A percentile compares a stretch with the other conserved stretches of the same genome.
phyloP scores from a whole-genome alignment of 1,139 yeast genomes.

The Zygoascus hellenicus region DNA sequence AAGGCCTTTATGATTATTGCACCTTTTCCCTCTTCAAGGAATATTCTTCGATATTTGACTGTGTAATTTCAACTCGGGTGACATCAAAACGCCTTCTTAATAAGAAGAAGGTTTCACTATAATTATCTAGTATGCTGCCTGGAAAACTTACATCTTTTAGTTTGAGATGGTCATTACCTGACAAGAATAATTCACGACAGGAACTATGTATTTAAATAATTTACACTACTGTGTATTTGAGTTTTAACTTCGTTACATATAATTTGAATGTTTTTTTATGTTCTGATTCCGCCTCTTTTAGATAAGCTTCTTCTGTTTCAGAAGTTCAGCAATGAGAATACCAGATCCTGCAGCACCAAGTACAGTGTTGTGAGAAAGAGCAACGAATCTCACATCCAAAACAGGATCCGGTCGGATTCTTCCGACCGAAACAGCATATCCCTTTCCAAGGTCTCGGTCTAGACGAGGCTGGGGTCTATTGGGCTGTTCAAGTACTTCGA shows the following conservation, averaged over 20 bases:
- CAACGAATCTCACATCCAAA: constrained; percentile 92
- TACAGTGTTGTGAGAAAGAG: constrained; percentile 90
- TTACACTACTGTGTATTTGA: background rate
- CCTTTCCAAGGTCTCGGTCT: constrained; percentile 92
- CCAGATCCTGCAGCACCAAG: constrained; percentile 99
- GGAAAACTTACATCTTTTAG: too few species aligned
- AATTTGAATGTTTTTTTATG: background rate
- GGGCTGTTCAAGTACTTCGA: constrained; percentile 81
- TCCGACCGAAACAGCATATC: constrained; percentile 94
- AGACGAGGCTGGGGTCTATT: constrained; percentile 98
- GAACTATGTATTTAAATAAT: background rate
- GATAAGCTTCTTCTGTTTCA: constrained; percentile 69
- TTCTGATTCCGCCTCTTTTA: constrained; percentile 29
- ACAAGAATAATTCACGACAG: background rate
- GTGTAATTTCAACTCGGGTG: too few species aligned
- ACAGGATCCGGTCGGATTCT: constrained; percentile 91
- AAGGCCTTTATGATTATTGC: background rate
- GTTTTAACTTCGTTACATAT: background rate
- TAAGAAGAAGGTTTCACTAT: too few species aligned
- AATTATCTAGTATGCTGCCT: too few species aligned
- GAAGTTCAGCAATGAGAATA: constrained; percentile 85
- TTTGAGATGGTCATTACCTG: too few species aligned
- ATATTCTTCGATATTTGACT: too few species aligned
- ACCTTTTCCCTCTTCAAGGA: too few species aligned
- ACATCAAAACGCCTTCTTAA: too few species aligned